Evolutionary conservation across 148 eudicot species (phyloP), one percentile per base, ranked within the genome.

Genomic region (Cornus controversa): DNA sequence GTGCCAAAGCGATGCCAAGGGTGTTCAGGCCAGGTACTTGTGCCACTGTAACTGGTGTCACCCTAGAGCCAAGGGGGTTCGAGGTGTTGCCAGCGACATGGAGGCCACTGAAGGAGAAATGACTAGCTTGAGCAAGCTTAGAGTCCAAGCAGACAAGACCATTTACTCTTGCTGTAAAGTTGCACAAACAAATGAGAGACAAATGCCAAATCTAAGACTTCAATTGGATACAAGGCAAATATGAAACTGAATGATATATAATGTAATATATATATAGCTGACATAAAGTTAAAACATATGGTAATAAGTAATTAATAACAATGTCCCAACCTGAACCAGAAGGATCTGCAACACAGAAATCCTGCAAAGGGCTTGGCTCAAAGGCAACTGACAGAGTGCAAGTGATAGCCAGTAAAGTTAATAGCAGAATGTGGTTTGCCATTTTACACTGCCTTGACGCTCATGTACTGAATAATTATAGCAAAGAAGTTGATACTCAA

Each of bases 31-130:
- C 69, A 4, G 80, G 80, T 34, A 77, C 3, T 26, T 69, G 73
- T 18, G 68, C 31, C 10, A 58, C 74, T 13, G 67, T 69, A 3
- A 70, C 73, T 0, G 67, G 68, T 1, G 73, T 69, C 5, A 77
- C 74, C 42, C 8, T 54, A 20, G 68, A 69, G 40, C 74, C 80
- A 8, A 78, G 26, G 3, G 69, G 58, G 28, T 63, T 78, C 0
- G 75, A 70, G 6, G 80, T 78, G 80, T 78, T 70, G 66, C 80
- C 80, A 0, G 60, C 28, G 4, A 78, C 1, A 26, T 78, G 40
- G 23, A 78, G 75, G 13, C 80, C 75, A n/a, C 68, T 64, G 75
- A 16, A 78, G 80, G 67, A 24, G 80, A 78, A 78, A 45, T 78
- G 37, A 9, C 5, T 20, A 2, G 80, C 68, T n/a, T 37, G 23